Base-by-base conservation (phyloP, 164 flowering plant genomes). In the Tetrastigma voinierianum region DNA sequence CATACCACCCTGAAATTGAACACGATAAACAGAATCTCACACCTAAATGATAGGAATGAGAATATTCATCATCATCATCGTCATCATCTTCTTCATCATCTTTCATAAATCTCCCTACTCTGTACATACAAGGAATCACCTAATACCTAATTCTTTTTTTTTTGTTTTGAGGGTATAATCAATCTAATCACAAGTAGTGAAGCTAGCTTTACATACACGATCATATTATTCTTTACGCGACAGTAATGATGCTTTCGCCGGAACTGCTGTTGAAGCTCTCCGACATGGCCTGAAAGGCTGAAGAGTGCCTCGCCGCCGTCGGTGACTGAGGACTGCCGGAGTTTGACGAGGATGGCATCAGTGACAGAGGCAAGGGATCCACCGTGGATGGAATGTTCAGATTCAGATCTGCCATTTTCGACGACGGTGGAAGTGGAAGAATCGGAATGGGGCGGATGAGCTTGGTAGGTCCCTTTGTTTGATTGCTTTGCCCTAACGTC, bases 231-330 rank as follows among this genome's bases (percentile, higher is more conserved):
- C 69, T 46, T 83, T 80, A 90, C 43, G 89, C 89, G 64, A 90
- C 90, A 71, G 84, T 83, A 58, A 90, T 83, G 9, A 86, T 86
- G 74, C 78, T 83, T 17, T 89, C 86, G 17, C 83, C 83, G 49
- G 78, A 69, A 54, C 77, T 69, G n/a, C 69, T 53, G 21, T 47
- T 76, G 48, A 81, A 79, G 71, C 69, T 66, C 21, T 58, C 62
- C 5, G 84, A 65, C 84, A 78, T 78, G 23, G 64, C 65, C 72
- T 84, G 82, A 62, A 84, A 82, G 32, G 76, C 74, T 7, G 86
- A 63, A 5, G 84, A 71, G 62, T 67, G 81, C 32, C 73, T 24
- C 14, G 81, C 46, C 17, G 76, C 21, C 40, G 75, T 49, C 10
- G 82, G 51, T 16, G 77, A 18, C 68, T 71, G 60, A 45, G 75